Base-by-base conservation (phyloP, 805 yeast species). In the Priceomyces melissophilus region DNA sequence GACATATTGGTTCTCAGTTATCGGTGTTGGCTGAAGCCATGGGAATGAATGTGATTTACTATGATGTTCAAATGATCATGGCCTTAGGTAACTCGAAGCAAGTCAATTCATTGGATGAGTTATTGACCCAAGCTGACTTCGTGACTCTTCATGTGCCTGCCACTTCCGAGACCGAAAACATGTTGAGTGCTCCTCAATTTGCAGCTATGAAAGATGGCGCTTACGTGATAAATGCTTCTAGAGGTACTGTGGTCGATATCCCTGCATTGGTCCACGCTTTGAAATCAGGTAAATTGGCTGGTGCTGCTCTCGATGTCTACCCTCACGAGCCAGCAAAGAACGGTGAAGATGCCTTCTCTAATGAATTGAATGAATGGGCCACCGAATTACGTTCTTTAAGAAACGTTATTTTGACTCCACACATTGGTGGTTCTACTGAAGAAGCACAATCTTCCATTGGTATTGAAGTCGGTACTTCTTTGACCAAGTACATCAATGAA, bases 371-470 rank as follows among this genome's bases (percentile, higher is more conserved):
- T 69, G 53, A 71, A 32, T 93, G 96, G 90, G 78, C 86, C 47
- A 73, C 87, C 27, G 96, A 90, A 61, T 77, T 93, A 54, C 76
- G 81, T 53, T 71, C 85, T 9, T 76, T 89, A 62, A 81, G 90
- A 70, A 93, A 93, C 69, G 81, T 91, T 47, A 89, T 93, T 50
- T 76, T 93, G 58, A 84, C 98, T 41, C 99, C 99, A 27, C 99
- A 93, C 63, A 93, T 93, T 54, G 99, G 99, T 70, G 99, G 99
- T 52, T 89, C 97, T 38, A 93, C 99, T 36, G 98, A 91, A 69
- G 99, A 93, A 75, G 99, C 99, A 30, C 99, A 93, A 76, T 78
- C 87, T 42, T 96, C 98, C 31, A 93, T 93, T 60, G 99, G 99
- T 71, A 74, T 91, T 46, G 99, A 93, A 73, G 99, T 93, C 46